These are phyloP conservation scores for Ogataea dorogensis DNA, from an alignment of 805 yeast species.

Conservation along the genomic window DNA sequence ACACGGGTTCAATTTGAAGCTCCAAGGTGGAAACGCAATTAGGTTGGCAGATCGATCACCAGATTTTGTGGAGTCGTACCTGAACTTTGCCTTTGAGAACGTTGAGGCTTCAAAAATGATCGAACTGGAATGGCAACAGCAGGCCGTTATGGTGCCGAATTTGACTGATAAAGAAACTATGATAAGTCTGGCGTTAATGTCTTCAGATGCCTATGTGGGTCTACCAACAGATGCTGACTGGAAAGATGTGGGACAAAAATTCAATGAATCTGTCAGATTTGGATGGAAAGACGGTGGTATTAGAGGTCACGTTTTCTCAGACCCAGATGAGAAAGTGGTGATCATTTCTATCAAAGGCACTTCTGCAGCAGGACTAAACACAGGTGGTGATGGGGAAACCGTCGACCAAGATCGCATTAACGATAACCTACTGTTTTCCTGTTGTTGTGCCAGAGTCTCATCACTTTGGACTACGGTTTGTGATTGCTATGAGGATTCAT, in stretches of 20 bases:
- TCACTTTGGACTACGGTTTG: conserved; percentile 94
- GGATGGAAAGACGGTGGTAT: conserved; percentile 90
- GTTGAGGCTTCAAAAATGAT: conserved; percentile 35
- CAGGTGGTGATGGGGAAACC: conserved; percentile 57
- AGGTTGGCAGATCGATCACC: conserved; percentile 53
- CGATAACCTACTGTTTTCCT: conserved; percentile 86
- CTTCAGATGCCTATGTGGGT: conserved; percentile 87
- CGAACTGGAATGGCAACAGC: conserved; percentile 63
- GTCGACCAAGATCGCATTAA: conserved; percentile 77
- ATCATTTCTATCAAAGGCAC: conserved; percentile 90
- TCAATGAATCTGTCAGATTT: conserved; percentile 56
- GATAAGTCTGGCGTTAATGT: conserved; percentile 73
- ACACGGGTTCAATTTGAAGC: conserved; percentile 19
- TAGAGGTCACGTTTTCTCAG: conserved; percentile 86
- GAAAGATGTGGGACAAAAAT: conserved; percentile 55
- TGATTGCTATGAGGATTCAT: conserved; percentile 81
- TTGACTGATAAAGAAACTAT: conserved; percentile 72
- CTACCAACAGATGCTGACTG: conserved; percentile 80
- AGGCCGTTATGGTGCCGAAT: conserved; percentile 62
- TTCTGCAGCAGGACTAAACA: conserved; percentile 68
- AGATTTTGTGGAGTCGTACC: conserved; percentile 62
- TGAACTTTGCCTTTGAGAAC: conserved; percentile 52
- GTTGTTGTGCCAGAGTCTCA: conserved; percentile 93
- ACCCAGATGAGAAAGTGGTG: conserved; percentile 52
- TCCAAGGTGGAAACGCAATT: conserved; percentile 17